A percentile compares a stretch with the other conserved stretches of the same genome.
Conservation (phyloP, 371 early-diverging fungal genomes). For the Apophysomyces elegans region DNA sequence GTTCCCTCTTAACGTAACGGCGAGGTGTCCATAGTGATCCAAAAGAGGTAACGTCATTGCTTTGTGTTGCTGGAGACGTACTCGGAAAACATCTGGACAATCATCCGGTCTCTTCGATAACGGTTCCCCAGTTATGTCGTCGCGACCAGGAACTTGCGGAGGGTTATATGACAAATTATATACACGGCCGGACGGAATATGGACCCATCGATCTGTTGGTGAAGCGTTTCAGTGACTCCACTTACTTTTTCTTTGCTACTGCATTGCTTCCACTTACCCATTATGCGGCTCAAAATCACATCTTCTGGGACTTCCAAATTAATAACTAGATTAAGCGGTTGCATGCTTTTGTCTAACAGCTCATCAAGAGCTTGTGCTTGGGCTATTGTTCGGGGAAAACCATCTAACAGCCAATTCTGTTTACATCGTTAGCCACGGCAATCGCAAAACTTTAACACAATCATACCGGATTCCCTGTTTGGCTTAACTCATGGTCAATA, state of each 20-base stretch:
- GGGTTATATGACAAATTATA: constrained; percentile 95
- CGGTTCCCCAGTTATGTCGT: constrained; percentile 93
- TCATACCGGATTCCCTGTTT: constrained; percentile 49
- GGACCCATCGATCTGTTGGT: constrained; percentile 87
- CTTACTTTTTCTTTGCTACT: background rate
- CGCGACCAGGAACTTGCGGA: constrained; percentile 80
- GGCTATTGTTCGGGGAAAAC: constrained; percentile 91
- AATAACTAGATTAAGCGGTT: constrained; percentile 84
- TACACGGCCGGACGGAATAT: constrained; percentile 90
- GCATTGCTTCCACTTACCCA: constrained; percentile 48
- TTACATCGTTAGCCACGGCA: background rate
- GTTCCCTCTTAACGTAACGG: constrained; percentile 70
- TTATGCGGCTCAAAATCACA: constrained; percentile 89
- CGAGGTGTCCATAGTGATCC: constrained; percentile 77
- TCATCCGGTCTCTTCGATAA: constrained; percentile 93
- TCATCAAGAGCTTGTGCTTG: constrained; percentile 88
- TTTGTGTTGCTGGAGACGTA: constrained; percentile 80
- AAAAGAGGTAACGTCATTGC: constrained; percentile 77
- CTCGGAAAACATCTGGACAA: constrained; percentile 81
- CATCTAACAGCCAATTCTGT: constrained; percentile 90
- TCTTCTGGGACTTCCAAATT: constrained; percentile 91
- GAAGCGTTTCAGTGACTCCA: background rate
- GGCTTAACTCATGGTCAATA: constrained; percentile 69
- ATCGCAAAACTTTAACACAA: too few species aligned
- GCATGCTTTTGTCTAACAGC: constrained; percentile 54